A percentile compares a stretch with the other conserved stretches of the same genome.
Evolutionary conservation across 1,284 basidiomycete species (phyloP).

Genomic region (Leccinum laetum): DNA sequence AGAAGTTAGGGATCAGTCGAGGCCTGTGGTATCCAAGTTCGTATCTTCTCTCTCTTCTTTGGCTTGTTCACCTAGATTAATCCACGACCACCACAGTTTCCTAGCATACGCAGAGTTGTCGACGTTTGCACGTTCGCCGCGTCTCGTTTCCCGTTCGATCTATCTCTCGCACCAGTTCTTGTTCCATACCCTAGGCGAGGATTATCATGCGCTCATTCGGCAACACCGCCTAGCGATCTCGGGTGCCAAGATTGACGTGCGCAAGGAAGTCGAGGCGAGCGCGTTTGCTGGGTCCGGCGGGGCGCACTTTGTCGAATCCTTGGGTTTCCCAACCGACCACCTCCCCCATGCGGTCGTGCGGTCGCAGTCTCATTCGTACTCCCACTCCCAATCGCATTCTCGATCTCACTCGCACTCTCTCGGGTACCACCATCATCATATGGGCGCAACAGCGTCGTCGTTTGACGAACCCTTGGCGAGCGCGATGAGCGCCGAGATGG

Average conservation of each 20-base stretch:
- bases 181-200: conserved; percentile 74
- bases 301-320: conserved; percentile 56
- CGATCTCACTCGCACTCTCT: conserved; percentile 1
- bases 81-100: conserved; percentile 42
- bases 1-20: conserved; percentile 13
- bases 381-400: conserved; percentile 10
- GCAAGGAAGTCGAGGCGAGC: conserved; percentile 69
- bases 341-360: conserved; percentile 25
- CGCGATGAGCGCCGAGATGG: conserved; percentile 68
- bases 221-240: conserved; percentile 64
- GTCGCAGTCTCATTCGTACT: conserved; percentile 1
- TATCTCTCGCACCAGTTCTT: conserved; percentile 83
- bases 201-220: conserved; percentile 78
- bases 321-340: conserved; percentile 34
- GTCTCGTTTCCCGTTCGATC: conserved; percentile 67
- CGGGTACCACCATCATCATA: neutral
- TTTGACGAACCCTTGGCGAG: conserved; percentile 80
- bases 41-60: neutral
- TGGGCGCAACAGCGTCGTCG: conserved; percentile 41
- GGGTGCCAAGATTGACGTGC: conserved; percentile 64
- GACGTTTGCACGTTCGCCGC: conserved; percentile 59
- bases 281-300: conserved; percentile 42
- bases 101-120: conserved; percentile 80
- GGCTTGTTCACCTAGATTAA: conserved; percentile 4
- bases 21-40: conserved; percentile 19